Base-by-base conservation (phyloP, 164 flowering plant species). In the Malania oleifera region DNA sequence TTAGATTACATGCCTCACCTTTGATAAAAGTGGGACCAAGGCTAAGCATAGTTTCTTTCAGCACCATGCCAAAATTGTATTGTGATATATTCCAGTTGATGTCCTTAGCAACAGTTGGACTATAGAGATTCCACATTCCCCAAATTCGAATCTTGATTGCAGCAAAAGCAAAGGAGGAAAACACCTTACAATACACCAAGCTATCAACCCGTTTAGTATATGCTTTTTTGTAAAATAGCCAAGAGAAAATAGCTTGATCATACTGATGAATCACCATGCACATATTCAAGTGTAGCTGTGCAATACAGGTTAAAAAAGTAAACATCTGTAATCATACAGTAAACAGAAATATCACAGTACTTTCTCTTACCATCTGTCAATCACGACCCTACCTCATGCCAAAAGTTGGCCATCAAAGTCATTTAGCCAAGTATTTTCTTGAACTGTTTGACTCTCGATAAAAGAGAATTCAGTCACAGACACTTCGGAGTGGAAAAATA, bases 1-100 rank as follows among this genome's bases (percentile, higher is more conserved):
- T 45, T 24, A 51, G 48, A 60, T 29, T 14, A 62, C 38, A 35
- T 19, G 18, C 5, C 75, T 56, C 54, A 87, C 99, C 95, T 88
- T 93, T 93, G 59, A 93, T 79, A 73, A 93, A 93, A 58, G 97
- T 88, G 45, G 99, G 99, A 23, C 99, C 99, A 55, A 93, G 70
- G 64, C 68, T 81, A 47, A 93, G 79, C 91, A 93, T 67, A 14
- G 97, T 85, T 74, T 93, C 92, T 73, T 93, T 93, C 53, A 93
- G 72, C 49, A 86, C 75, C 70, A 71, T 63, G 31, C 99, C 99
- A 68, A 84, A 76, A 55, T 73, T 68, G 64, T 83, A 73, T 35
- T 80, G 77, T 25, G 82, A 74, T 29, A 43, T 54, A 53, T 67
- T 69, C 26, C 59, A 62, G 23, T 52, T 58, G 28, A 7, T 61